Base-by-base conservation (phyloP, 75 land plant genomes). In the Sequoia sempervirens region DNA sequence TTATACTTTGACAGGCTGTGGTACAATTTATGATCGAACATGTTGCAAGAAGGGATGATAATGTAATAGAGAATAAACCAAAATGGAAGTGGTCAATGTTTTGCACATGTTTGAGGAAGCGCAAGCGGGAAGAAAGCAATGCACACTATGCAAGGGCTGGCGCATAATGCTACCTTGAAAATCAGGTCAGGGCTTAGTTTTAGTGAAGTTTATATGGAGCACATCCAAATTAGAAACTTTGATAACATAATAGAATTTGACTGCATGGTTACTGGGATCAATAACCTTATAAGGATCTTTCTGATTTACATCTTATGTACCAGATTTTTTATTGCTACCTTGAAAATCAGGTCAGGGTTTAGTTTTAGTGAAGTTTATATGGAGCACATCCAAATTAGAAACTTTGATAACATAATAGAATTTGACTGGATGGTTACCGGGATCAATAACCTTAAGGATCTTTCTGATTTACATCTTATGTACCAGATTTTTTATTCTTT, bases 1-100 rank as follows among this genome's bases (percentile, higher is more conserved):
- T 58, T 70, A 54, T 79, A 45, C 37, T 83, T 82, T 79, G 46
- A 32, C 87, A 93, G 95, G 95, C 93, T 86, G 95, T 90, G 83
- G 89, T 93, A 72, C 84, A 90, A 36, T 90, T 82, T 84, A 92
- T 93, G 91, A 83, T 34, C 30, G 86, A 90, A 56, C 82, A 70
- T 66, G 88, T 86, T 75, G 88, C 82, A 36, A 90, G 86, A 52
- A 90, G 79, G 85, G 84, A 85, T 23, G 80, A 53, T 3, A 88
- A 87, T 36, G 23, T 82, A 45, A 88, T 81, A 46, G 86, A 89
- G 82, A 43, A 50, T 11, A 91, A 88, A 85, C 56, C 70, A n/a
- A 92, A 85, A 82, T 85, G 85, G 43, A 85, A 36, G 69, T 92
- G 91, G 93, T 73, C 84, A 30, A 84, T 79, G 81, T 79, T 75